Evolutionary conservation across 352 stramenopile genomes (phyloP).

Genomic region (Aphanomyces euteiches): DNA sequence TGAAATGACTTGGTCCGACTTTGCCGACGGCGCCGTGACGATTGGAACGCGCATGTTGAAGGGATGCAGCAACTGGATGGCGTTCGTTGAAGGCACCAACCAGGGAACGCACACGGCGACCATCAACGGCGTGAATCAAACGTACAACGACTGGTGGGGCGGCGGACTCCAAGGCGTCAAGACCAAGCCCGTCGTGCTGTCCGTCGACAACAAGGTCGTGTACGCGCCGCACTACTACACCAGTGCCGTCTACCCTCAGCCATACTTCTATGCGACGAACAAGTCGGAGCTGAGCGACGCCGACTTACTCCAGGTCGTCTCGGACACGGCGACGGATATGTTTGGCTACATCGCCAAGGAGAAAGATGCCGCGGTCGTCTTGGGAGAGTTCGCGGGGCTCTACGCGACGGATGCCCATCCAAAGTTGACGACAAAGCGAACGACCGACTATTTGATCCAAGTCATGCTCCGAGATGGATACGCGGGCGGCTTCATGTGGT

Average conservation of each 20-base stretch:
- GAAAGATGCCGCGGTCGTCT: conserved; percentile 45
- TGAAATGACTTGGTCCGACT: conserved; percentile 46
- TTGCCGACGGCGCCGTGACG: conserved; percentile 43
- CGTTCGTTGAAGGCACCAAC: conserved; percentile 65
- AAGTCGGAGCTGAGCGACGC: conserved; percentile 55
- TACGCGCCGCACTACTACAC: conserved; percentile 76
- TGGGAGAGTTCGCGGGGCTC: conserved; percentile 66
- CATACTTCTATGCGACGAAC: conserved; percentile 53
- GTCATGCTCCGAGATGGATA: conserved; percentile 49
- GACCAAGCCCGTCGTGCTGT: conserved; percentile 41
- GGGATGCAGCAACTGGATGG: conserved; percentile 61
- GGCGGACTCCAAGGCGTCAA: conserved; percentile 47
- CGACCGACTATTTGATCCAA: conserved; percentile 56
- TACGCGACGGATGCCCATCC: conserved; percentile 52
- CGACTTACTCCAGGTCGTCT: conserved; percentile 40
- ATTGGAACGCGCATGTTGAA: conserved; percentile 66
- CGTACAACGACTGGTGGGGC: conserved; percentile 70
- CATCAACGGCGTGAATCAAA: conserved; percentile 36
- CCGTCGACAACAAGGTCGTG: conserved; percentile 55
- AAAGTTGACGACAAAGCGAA: conserved; percentile 57
- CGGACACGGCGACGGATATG: conserved; percentile 58
- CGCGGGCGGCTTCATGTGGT: conserved; percentile 66
- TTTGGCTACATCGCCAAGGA: conserved; percentile 56
- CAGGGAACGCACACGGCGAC: conserved; percentile 42
- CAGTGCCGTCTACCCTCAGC: conserved; percentile 55